phyloP scores from a whole-genome alignment of 1,284 basidiomycete genomes.

The Apiotrichum gracile region DNA sequence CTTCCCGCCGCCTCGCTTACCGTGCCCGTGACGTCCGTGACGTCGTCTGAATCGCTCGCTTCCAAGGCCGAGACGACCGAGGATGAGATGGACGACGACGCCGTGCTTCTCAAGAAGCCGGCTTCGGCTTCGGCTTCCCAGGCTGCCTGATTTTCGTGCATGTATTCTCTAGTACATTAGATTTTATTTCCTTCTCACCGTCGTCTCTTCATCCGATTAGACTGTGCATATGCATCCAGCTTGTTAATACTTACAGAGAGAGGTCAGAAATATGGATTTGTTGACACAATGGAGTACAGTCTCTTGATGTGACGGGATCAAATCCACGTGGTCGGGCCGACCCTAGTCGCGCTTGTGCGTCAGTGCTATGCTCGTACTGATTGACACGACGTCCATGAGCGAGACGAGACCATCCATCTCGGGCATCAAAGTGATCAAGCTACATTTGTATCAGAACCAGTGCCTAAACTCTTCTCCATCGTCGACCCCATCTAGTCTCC shows the following conservation, averaged over 20 bases:
- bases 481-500: not conserved
- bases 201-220: not conserved
- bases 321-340: not conserved
- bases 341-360: too few relatives aligned
- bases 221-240: not conserved
- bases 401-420: too few relatives aligned
- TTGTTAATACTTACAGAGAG: not conserved
- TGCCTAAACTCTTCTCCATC: too few relatives aligned
- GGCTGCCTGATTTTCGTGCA: not conserved
- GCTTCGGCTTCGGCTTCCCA: not conserved
- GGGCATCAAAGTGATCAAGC: too few relatives aligned
- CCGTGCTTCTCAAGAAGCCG: slow-evolving; percentile 42
- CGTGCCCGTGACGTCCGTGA: not conserved
- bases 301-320: not conserved
- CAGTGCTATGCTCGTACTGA: too few relatives aligned
- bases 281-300: not conserved
- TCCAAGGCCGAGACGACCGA: slow-evolving; percentile 32
- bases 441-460: too few relatives aligned
- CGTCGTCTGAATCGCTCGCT: not conserved
- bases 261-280: too few relatives aligned
- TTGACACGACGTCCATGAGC: not conserved
- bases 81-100: slow-evolving; percentile 47
- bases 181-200: not conserved
- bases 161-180: not conserved
- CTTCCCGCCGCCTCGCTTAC: not conserved